Evolutionary conservation across 352 stramenopile species (phyloP).

Genomic region (Peronospora belbahrii): DNA sequence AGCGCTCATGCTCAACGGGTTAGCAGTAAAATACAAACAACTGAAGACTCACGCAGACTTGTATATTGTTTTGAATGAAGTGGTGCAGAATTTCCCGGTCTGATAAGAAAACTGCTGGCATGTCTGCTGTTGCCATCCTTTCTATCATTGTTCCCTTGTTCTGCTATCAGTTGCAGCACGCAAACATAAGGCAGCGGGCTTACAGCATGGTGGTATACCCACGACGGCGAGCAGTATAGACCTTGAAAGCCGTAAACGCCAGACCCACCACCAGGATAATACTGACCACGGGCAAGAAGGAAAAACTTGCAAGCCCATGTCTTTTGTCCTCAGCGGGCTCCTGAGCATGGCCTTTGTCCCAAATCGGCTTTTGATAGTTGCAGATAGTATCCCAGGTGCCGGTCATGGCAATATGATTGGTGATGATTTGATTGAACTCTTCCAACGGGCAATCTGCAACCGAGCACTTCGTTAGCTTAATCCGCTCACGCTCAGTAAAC

Average conservation of each 20-base stretch:
- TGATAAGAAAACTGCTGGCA: not conserved
- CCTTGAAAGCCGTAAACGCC: constrained; percentile 47
- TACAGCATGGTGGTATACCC: constrained; percentile 43
- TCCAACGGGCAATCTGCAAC: constrained; percentile 51
- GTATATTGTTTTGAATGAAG: constrained; percentile 11
- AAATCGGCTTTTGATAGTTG: constrained; percentile 39
- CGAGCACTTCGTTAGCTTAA: constrained; percentile 76
- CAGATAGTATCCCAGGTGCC: constrained; percentile 82
- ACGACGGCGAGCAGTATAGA: constrained; percentile 36
- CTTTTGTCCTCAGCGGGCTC: constrained; percentile 1
- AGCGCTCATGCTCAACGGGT: not conserved
- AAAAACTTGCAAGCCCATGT: constrained; percentile 13
- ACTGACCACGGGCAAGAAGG: constrained; percentile 38
- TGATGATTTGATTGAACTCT: constrained; percentile 76
- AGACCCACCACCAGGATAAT: constrained; percentile 37
- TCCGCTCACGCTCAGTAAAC: constrained; percentile 49
- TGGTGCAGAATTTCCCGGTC: not conserved
- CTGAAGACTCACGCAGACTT: not conserved
- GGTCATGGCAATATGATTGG: constrained; percentile 49
- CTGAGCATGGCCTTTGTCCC: constrained; percentile 14
- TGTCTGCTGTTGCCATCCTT: not conserved
- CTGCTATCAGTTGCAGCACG: constrained; percentile 1
- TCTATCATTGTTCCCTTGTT: constrained; percentile 1
- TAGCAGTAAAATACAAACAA: not conserved
- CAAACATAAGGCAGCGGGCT: constrained; percentile 1